Evolutionary conservation across 139 green algal species (phyloP).

Genomic region (Deuterostichococcus epilithicus): DNA sequence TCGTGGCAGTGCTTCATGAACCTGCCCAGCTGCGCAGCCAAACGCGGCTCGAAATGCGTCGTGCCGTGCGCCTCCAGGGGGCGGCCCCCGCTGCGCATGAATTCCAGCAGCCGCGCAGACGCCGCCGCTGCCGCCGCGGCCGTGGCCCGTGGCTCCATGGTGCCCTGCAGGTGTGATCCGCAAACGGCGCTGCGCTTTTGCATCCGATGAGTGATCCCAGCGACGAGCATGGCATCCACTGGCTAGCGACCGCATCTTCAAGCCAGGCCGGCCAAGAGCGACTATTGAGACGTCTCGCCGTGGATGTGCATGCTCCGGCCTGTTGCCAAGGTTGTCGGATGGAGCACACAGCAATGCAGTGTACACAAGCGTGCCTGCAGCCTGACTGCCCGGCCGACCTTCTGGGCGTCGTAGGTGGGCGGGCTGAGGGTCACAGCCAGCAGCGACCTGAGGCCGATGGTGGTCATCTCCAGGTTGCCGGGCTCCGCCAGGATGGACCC

Average conservation of each 20-base stretch:
- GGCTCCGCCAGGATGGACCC: slow-evolving; percentile 66
- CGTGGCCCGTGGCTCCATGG: not conserved
- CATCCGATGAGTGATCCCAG: too few relatives aligned
- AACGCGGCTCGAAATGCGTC: slow-evolving; percentile 12
- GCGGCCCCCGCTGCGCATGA: slow-evolving; percentile 46
- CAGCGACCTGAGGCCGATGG: slow-evolving; percentile 56
- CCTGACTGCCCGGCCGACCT: slow-evolving; percentile 12
- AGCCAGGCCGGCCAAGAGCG: too few relatives aligned
- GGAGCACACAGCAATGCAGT: too few relatives aligned
- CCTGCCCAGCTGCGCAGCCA: slow-evolving; percentile 30
- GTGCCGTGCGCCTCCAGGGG: slow-evolving; percentile 56
- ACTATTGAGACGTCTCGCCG: too few relatives aligned
- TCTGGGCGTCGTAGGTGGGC: not conserved
- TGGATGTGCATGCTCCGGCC: too few relatives aligned
- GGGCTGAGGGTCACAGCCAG: slow-evolving; percentile 40
- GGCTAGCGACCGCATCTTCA: too few relatives aligned
- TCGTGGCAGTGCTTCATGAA: slow-evolving; percentile 47
- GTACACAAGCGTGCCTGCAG: slow-evolving; percentile 1
- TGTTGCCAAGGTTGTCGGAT: too few relatives aligned
- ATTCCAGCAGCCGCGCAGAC: slow-evolving; percentile 28
- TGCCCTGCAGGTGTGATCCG: too few relatives aligned
- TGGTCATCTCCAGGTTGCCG: slow-evolving; percentile 42
- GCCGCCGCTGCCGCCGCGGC: not conserved
- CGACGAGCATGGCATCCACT: too few relatives aligned
- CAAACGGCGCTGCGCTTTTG: too few relatives aligned